Base-by-base conservation (phyloP, 2,329 filamentous ascomycete genomes). In the Pseudogymnoascus sp. region DNA sequence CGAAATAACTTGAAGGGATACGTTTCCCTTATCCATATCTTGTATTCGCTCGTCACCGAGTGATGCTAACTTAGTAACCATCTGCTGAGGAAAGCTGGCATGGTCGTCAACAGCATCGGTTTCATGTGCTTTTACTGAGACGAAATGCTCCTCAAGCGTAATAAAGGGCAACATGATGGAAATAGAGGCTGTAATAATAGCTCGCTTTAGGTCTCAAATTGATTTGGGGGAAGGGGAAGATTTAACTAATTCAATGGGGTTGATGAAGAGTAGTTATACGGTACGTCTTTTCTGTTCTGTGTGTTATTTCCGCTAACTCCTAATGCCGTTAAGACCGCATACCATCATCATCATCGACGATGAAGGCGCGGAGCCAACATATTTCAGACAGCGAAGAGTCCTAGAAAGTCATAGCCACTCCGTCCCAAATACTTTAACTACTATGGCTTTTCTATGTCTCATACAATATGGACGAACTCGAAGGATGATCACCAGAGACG, bases 121-220 rank as follows among this genome's bases (percentile, higher is more conserved):
- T 44, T 29, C 38, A 39, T 15, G 55, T 25, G 62, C 62, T 61
- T 59, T 70, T 64, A 31, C 64, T 27, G 48, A 73, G 60, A 64
- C 13, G 42, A 67, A 71, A 63, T 79, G 76, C 61, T 79, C 77
- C 65, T 78, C 77, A n/a, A 79, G 73, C 9, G 76, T 70, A 42
- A 78, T 76, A 6, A 76, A 65, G 1, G 73, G 71, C 3, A 62
- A 8, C 59, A 44, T 61, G 13, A 5, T 58, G n/a, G 13, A 6
- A 42, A 13, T 39, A 7, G 33, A 15, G 25, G 25, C 5, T n/a
- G 36, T 13, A 15, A 44, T 29, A n/a, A n/a, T 25, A 29, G 27
- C 5, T 29, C 12, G 29, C 5, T 21, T 27, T 59, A 8, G 27
- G n/a, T 9, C n/a, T 12, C n/a, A 31, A 3, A 51, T 51, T 51